A percentile compares a stretch with the other conserved stretches of the same genome.
These are phyloP conservation scores for Volvox africanus DNA, from an alignment of 139 green algal genomes.

Conservation along the genomic window DNA sequence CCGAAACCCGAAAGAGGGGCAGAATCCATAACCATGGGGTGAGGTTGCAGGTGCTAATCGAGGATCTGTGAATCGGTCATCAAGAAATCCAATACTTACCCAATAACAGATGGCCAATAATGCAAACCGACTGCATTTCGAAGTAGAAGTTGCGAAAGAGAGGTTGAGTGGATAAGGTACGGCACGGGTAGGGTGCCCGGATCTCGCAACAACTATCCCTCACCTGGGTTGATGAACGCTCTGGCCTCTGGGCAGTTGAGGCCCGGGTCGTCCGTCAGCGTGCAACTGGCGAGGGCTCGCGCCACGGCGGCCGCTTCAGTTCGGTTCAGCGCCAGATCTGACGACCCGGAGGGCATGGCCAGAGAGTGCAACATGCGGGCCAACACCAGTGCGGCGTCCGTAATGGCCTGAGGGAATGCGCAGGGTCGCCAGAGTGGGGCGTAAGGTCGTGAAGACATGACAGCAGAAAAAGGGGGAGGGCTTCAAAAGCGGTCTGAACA, in stretches of 20 bases:
- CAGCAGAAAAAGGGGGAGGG: not conserved
- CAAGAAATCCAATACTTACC: too few species aligned
- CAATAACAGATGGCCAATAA: too few species aligned
- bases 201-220: too few species aligned
- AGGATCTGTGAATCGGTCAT: too few species aligned
- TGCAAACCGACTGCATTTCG: too few species aligned
- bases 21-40: too few species aligned
- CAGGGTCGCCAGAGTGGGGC: not conserved
- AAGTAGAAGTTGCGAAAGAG: too few species aligned
- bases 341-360: constrained; percentile 16
- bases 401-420: not conserved
- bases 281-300: constrained; percentile 52
- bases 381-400: constrained; percentile 60
- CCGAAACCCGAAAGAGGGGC: too few species aligned
- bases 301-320: constrained; percentile 37
- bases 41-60: too few species aligned
- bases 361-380: constrained; percentile 68
- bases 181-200: too few species aligned
- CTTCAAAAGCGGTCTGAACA: not conserved
- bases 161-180: too few species aligned
- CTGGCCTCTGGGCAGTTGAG: constrained; percentile 62
- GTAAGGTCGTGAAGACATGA: not conserved
- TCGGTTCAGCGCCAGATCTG: constrained; percentile 58
- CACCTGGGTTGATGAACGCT: constrained; percentile 54
- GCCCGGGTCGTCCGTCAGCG: constrained; percentile 53